Base-by-base conservation (phyloP, 495 filamentous ascomycete genomes). In the Penicillium atrosanguineum region DNA sequence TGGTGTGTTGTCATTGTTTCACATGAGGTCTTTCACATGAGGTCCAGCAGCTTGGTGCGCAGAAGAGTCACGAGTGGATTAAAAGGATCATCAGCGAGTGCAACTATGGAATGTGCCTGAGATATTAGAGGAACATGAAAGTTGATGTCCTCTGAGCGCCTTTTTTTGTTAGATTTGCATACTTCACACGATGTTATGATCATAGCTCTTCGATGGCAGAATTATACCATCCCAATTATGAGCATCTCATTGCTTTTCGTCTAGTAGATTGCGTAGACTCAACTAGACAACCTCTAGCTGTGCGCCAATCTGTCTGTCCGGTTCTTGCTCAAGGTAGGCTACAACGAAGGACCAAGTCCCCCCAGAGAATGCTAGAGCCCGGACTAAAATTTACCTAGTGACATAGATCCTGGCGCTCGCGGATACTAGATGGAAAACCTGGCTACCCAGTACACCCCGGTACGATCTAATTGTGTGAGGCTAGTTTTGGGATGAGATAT, bases 131-230 rank as follows among this genome's bases (percentile, higher is more conserved):
- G n/a, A 8, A n/a, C 16, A 3, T 3, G 28, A 9, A 31, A 12
- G 7, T 2, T 8, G 4, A 11, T 39, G 14, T 19, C 37, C 14
- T 11, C 8, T 39, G 15, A 39, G 16, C 2, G 16, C 38, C 7
- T 11, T 1, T 40, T 19, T 20, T 40, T 20, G 6, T 40, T 15
- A n/a, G 21, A 44, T 14, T 26, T 52, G 50, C 50, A 55, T 53
- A 55, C 46, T 44, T 52, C 52, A 41, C 44, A 63, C 48, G 61
- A 63, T 50, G 41, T 63, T 54, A 60, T 57, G 60, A 63, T 61
- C 48, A 56, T 52, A 43, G 42, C 39, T 44, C 29, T 21, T 40
- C 25, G 18, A 37, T 46, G 42, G 3, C 16, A 23, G 44, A 6
- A 6, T 12, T 26, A 11, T 39, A 42, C 2, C 20, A 44, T 12